Base-by-base conservation (phyloP, 164 flowering plant species). In the Buxus sempervirens region DNA sequence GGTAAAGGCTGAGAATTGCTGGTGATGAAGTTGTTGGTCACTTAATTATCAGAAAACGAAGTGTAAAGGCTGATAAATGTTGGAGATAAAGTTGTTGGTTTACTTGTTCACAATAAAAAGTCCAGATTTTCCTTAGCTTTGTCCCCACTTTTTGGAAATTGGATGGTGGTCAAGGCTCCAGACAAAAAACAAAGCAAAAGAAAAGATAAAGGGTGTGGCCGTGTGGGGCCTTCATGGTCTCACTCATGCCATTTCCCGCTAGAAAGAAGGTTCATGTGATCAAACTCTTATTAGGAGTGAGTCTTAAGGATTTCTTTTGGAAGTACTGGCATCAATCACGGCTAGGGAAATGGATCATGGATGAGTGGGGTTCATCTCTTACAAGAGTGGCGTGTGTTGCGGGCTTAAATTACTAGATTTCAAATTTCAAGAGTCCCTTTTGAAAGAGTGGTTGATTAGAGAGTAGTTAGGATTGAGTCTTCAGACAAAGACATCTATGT, bases 141-240 rank as follows among this genome's bases (percentile, higher is more conserved):
- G 23, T 20, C 38, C 57, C 62, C 1, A 57, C 63, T 57, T n/a
- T 48, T 58, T 49, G 65, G 63, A 27, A 64, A 70, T 64, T 61
- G 75, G 69, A 70, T 41, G 80, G 76, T 60, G 62, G 80, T 75
- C 1, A 10, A 63, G 51, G 20, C 8, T 23, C 60, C 77, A 77
- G 49, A 67, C 66, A n/a, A n/a, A n/a, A n/a, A n/a, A n/a, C n/a
- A n/a, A 22, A 75, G 73, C 72, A 60, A 9, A 13, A 45, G 51
- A 45, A 60, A 22, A 45, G 51, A 45, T 28, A 22, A 12, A 7
- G 32, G 1, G 32, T 9, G 7, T 60, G 22, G 28, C 18, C 12
- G 16, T 26, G 51, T 58, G 45, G 63, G 63, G 16, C 48, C 45
- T n/a, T 60, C 23, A 20, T 19, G 14, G 9, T n/a, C 22, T 60